These are phyloP conservation scores for Macrophomina phaseolina DNA, from an alignment of 2,329 filamentous ascomycete species.

Conservation along the genomic window DNA sequence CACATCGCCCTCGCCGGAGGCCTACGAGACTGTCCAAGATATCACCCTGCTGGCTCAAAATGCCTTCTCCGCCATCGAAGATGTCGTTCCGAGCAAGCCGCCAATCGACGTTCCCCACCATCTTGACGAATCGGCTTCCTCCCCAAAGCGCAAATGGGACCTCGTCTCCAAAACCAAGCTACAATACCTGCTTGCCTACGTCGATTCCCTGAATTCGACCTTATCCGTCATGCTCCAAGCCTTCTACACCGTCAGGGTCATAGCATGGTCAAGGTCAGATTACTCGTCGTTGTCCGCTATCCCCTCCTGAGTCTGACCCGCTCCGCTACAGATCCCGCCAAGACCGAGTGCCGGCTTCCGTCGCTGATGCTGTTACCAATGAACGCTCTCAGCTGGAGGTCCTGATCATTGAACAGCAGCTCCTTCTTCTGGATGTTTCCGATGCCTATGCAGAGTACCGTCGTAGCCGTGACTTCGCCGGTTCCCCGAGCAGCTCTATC, in stretches of 20 bases:
- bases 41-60: slow-evolving; percentile 40
- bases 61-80: slow-evolving; percentile 39
- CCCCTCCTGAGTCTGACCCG: not conserved
- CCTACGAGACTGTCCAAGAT: slow-evolving; percentile 42
- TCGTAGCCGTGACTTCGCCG: slow-evolving; percentile 17
- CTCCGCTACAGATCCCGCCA: slow-evolving; percentile 21
- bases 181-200: slow-evolving; percentile 42
- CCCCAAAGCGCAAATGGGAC: slow-evolving; percentile 28
- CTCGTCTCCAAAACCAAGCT: slow-evolving; percentile 33
- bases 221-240: slow-evolving; percentile 47
- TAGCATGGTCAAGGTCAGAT: slow-evolving; percentile 46
- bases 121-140: slow-evolving; percentile 18
- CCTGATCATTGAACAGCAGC: slow-evolving; percentile 48
- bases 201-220: slow-evolving; percentile 43
- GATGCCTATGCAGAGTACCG: slow-evolving; percentile 16
- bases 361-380: slow-evolving; percentile 40
- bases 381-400: slow-evolving; percentile 45
- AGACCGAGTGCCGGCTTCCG: slow-evolving; percentile 26
- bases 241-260: slow-evolving; percentile 45
- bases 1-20: slow-evolving; percentile 43
- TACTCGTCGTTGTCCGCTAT: not conserved
- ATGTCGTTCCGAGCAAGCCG: slow-evolving; percentile 30
- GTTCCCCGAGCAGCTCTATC: slow-evolving; percentile 11
- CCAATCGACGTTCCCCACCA: slow-evolving; percentile 21
- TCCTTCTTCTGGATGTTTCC: slow-evolving; percentile 38